A percentile compares a stretch with the other conserved stretches of the same genome.
Conservation (phyloP, 2,329 filamentous ascomycete species). For the Venturia pyrina region DNA sequence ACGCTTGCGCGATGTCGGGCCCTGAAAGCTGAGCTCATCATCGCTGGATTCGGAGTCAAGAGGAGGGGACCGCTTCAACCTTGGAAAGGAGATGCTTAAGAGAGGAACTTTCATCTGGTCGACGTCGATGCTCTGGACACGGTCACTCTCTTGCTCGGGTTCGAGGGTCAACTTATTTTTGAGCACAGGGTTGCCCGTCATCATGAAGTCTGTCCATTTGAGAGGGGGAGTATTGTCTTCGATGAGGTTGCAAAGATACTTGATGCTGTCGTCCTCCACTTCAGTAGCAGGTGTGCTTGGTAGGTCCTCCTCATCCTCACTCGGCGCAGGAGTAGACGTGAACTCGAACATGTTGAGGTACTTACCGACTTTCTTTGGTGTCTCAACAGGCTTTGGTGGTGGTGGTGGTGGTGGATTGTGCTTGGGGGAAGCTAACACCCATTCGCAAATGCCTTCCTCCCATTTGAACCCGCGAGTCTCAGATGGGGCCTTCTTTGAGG, state of each 20-base stretch:
- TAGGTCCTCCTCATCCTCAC: background rate
- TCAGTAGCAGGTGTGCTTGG: background rate
- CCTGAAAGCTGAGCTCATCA: slow-evolving; percentile 2
- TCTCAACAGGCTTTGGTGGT: background rate
- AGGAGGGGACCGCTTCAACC: background rate
- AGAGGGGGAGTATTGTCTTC: background rate
- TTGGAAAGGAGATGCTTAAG: background rate
- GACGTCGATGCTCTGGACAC: background rate
- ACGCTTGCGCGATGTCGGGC: background rate
- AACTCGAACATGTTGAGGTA: background rate
- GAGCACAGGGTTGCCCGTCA: too few relatives aligned
- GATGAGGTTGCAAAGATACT: slow-evolving; percentile 1
- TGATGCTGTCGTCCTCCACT: background rate
- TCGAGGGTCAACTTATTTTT: background rate
- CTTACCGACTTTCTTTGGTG: background rate
- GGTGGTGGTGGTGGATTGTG: background rate
- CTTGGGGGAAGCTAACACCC: slow-evolving; percentile 3
- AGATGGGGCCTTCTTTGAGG: background rate
- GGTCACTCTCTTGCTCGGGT: background rate
- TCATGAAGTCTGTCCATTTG: background rate
- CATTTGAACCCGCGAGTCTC: slow-evolving; percentile 5
- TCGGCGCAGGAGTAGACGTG: background rate
- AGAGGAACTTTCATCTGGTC: background rate
- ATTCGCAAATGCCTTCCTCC: slow-evolving; percentile 12
- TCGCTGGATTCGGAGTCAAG: background rate